Evolutionary conservation across 2,329 filamentous ascomycete genomes (phyloP).

Genomic region (Colletotrichum theobromicola): DNA sequence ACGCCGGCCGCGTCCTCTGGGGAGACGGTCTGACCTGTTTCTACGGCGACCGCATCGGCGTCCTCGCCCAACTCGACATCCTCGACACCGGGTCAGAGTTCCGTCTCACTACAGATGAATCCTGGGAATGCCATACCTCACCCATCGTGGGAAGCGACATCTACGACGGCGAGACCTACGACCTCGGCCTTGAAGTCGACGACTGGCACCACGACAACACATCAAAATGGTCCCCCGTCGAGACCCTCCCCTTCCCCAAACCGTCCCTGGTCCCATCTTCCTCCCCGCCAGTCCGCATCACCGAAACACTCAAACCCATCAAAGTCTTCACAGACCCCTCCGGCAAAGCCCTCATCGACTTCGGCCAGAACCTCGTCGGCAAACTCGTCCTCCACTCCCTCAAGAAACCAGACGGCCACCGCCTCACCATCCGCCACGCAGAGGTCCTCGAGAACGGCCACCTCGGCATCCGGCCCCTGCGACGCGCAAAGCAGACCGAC

Average conservation of each 20-base stretch:
- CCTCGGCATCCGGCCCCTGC: slow-evolving; percentile 44
- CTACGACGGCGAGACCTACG: slow-evolving; percentile 59
- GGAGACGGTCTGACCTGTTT: slow-evolving; percentile 27
- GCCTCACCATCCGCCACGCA: slow-evolving; percentile 54
- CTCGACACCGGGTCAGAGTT: slow-evolving; percentile 30
- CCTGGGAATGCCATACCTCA: slow-evolving; percentile 38
- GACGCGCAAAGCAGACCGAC: slow-evolving; percentile 47
- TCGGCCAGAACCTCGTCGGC: slow-evolving; percentile 65
- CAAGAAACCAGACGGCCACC: slow-evolving; percentile 34
- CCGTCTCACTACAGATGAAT: slow-evolving; percentile 38
- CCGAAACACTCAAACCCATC: slow-evolving; percentile 30
- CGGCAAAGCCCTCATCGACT: slow-evolving; percentile 56
- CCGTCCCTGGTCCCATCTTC: slow-evolving; percentile 42
- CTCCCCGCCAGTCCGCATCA: slow-evolving; percentile 47
- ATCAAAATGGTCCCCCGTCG: slow-evolving; percentile 30
- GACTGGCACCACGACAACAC: slow-evolving; percentile 28
- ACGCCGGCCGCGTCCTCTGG: slow-evolving; percentile 32
- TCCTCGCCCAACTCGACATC: slow-evolving; percentile 44
- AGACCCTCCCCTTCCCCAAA: slow-evolving; percentile 32
- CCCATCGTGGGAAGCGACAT: slow-evolving; percentile 45
- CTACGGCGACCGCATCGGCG: slow-evolving; percentile 42
- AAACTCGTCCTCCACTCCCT: slow-evolving; percentile 44
- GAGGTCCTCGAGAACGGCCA: slow-evolving; percentile 60
- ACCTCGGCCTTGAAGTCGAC: slow-evolving; percentile 35
- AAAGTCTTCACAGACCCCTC: slow-evolving; percentile 36